Base-by-base conservation (phyloP, 176 grass and related monocot species). In the Hyparrhenia diplandra region DNA sequence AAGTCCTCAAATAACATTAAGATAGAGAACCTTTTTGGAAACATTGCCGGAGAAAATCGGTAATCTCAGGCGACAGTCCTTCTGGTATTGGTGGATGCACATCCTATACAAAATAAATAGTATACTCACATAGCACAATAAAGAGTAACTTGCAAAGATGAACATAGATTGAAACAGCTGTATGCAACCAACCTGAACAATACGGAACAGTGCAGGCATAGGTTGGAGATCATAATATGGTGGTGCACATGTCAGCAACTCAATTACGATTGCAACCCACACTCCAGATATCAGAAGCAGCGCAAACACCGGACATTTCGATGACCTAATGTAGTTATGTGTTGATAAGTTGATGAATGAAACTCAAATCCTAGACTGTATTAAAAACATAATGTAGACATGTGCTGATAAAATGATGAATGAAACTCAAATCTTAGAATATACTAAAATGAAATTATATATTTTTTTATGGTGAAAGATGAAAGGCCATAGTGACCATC, bases 261-360 rank as follows among this genome's bases (percentile, higher is more conserved):
- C 96, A 86, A 99, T 99, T 68, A 99, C 93, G 51, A 92, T n/a
- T 99, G 87, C 96, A 99, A 25, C 96, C 96, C 78, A 99, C 96
- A 91, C 96, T 99, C 96, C 96, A 99, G 73, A 99, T 95, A 90
- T 99, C 96, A 64, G 96, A 99, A 51, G 96, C 96, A 59, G 96
- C 90, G 52, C 88, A 99, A 85, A 99, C 96, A 74, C 96, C 92
- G 77, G 96, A 93, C 96, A 99, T 93, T 88, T 95, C 96, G 25
- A 99, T 99, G 63, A 99, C 96, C 96, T 99, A 76, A 83, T 61
- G 30, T 73, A 85, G 35, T 34, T 12, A 64, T 47, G 17, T 23
- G 11, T 71, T 46, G 20, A 17, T 61, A 54, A 68, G 65, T 79
- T 78, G 13, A 40, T 68, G 46, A 52, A 82, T n/a, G 36, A 49